Conservation (phyloP, 208 protist species). For the Acanthamoeba royreba region DNA sequence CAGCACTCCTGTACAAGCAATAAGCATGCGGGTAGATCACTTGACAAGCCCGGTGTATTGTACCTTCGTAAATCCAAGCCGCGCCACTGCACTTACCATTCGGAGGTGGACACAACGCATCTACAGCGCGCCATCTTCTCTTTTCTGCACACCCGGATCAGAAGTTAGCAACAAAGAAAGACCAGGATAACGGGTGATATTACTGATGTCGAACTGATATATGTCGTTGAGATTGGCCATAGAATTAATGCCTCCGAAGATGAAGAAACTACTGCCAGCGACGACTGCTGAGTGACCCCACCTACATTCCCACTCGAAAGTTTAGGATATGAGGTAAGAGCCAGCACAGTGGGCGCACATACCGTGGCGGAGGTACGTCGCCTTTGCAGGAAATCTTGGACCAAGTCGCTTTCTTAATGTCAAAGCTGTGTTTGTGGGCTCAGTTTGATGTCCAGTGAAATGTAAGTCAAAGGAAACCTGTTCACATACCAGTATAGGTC, state of each 20-base stretch:
- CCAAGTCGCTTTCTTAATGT: background rate
- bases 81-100: background rate
- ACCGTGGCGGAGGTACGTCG: background rate
- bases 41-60: background rate
- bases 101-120: background rate
- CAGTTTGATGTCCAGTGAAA: background rate
- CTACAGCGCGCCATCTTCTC: background rate
- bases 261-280: background rate
- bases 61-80: background rate
- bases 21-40: background rate
- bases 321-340: background rate
- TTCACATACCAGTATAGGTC: background rate
- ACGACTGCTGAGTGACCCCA: background rate
- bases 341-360: background rate
- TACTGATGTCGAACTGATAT: background rate
- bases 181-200: background rate
- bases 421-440: background rate
- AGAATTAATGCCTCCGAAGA: background rate
- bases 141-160: background rate
- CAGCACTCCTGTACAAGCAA: background rate
- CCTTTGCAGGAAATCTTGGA: background rate
- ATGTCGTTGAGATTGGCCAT: constrained; percentile 10
- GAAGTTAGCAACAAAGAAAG: background rate
- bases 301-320: background rate
- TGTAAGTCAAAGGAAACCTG: background rate